A percentile compares a stretch with the other conserved stretches of the same genome.
Evolutionary conservation across 2,329 filamentous ascomycete genomes (phyloP).

Genomic region (Botrytis tulipae): DNA sequence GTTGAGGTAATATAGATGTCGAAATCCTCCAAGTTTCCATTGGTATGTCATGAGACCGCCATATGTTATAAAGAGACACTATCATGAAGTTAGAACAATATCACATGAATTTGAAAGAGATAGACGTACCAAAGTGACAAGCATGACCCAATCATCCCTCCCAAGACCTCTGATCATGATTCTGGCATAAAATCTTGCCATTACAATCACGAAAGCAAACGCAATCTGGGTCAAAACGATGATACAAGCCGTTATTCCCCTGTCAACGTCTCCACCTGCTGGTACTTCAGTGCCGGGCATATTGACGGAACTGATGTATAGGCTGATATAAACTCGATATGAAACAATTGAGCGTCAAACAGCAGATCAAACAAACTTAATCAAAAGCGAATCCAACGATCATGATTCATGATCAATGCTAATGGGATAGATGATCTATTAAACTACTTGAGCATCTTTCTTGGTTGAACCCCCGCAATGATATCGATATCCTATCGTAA

Average conservation of each 20-base stretch:
- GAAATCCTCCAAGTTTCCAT: constrained; percentile 16
- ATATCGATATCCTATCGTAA: constrained; percentile 8
- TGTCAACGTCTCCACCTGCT: constrained; percentile 12
- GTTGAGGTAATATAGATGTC: constrained; percentile 15
- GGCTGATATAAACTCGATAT: not conserved
- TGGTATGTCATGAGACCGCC: constrained; percentile 9
- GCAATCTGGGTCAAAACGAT: constrained; percentile 3
- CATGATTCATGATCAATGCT: not conserved
- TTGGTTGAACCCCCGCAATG: not conserved
- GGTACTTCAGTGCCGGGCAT: not conserved
- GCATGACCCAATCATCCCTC: constrained; percentile 19
- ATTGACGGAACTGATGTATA: not conserved
- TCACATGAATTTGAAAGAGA: not conserved
- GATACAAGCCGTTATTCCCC: constrained; percentile 1
- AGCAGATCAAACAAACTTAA: not conserved
- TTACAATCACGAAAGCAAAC: constrained; percentile 17
- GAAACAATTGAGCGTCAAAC: not conserved
- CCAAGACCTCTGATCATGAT: constrained; percentile 9
- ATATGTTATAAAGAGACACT: constrained; percentile 13
- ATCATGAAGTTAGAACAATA: not conserved
- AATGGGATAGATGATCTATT: not conserved
- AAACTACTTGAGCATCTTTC: not conserved
- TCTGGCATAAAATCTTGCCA: constrained; percentile 18
- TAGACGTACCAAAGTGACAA: constrained; percentile 14
- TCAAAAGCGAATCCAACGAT: not conserved